Evolutionary conservation across 2,329 filamentous ascomycete species (phyloP), one percentile per base, ranked within the genome.

Genomic region (Aschersonia sp.): DNA sequence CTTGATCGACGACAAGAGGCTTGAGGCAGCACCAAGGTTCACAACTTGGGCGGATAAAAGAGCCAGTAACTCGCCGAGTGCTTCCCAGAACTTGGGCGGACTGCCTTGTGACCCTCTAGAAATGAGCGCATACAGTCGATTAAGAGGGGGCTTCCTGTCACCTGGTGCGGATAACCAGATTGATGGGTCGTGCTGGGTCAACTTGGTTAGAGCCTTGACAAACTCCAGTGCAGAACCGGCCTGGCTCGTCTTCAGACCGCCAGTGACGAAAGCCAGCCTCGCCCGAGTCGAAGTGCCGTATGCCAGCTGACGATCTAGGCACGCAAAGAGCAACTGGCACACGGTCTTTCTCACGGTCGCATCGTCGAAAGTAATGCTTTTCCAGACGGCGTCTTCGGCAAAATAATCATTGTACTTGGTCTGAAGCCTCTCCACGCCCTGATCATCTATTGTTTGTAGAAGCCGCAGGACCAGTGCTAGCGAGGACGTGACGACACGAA

Each of bases 81-180:
- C 77, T 30, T 72, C 64, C 92, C 92, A 98, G 59, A 82, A 95
- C 7, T 73, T 75, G 3, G 73, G 66, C 0, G 78, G 70, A 3
- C 84, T 84, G n/a, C 80, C 78, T 58, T 96, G 86, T 0, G 91
- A 94, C 3, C 92, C 91, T 56, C 82, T 85, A 52, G 85, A 81
- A 5, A 97, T 69, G 55, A 94, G 92, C 6, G 79, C 70, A 45
- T 77, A 75, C 4, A 98, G 64, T 29, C 82, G 67, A 4, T 68
- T 67, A 2, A 76, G 54, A 0, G 77, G 70, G 1, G 74, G 65
- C 49, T 74, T 77, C 53, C 78, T 76, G n/a, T 68, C 67, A 10
- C 61, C 67, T 0, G 60, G 35, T 3, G 52, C 46, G 12, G 75
- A 70, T 1, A 80, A 82, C 92, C 92, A 98, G 7, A 89, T 70